A percentile compares a stretch with the other conserved stretches of the same genome.
phyloP scores from a whole-genome alignment of 1,139 yeast species.

The Taphrina populina region DNA sequence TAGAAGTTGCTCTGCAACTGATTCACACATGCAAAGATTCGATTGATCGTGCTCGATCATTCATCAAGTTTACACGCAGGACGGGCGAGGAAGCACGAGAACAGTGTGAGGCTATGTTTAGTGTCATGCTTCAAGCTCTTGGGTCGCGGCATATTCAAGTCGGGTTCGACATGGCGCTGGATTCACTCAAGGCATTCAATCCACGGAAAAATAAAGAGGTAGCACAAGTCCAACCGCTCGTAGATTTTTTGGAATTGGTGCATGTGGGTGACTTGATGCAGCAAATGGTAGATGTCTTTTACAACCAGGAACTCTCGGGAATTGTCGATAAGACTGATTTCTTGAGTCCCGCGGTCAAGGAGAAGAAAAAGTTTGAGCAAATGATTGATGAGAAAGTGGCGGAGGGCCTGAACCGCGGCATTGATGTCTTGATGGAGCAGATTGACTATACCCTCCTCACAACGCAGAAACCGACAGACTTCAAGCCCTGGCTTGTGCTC shows the following conservation, averaged over 20 bases:
- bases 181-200: conserved; percentile 66
- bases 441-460: conserved; percentile 57
- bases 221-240: conserved; percentile 69
- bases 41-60: conserved; percentile 43
- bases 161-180: conserved; percentile 80
- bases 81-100: conserved; percentile 44
- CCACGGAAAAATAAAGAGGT: conserved; percentile 51
- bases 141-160: conserved; percentile 70
- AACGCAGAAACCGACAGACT: conserved; percentile 57
- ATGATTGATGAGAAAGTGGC: conserved; percentile 86
- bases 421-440: conserved; percentile 80
- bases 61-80: conserved; percentile 43
- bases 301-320: conserved; percentile 76
- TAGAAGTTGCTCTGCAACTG: conserved; percentile 49
- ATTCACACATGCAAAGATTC: conserved; percentile 47
- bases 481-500: conserved; percentile 47
- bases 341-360: conserved; percentile 73
- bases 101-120: conserved; percentile 60
- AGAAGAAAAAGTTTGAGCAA: conserved; percentile 75
- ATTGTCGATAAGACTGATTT: conserved; percentile 74
- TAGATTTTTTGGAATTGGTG: conserved; percentile 82
- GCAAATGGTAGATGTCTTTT: conserved; percentile 89
- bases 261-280: conserved; percentile 89
- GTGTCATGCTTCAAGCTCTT: conserved; percentile 61
- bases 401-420: conserved; percentile 84